Evolutionary conservation across 371 early-diverging fungal species (phyloP).

Genomic region (Mucor sp.): DNA sequence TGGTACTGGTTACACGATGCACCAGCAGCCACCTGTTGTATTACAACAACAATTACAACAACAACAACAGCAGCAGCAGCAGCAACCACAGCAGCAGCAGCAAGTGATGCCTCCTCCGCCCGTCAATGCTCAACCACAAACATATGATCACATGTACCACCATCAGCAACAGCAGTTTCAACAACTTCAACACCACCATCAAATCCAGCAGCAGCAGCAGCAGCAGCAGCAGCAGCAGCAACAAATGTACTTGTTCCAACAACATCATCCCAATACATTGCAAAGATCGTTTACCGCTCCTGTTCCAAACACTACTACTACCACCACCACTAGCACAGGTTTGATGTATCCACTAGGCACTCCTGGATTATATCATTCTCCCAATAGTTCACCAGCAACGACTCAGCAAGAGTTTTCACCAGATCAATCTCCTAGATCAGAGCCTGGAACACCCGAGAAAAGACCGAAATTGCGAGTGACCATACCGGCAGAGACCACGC

Average conservation of each 20-base stretch:
- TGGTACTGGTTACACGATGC: constrained; percentile 16
- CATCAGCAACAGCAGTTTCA: constrained; percentile 6
- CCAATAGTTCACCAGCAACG: constrained; percentile 9
- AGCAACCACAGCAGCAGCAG: constrained; percentile 5
- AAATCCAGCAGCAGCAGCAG: constrained; percentile 6
- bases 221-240: constrained; percentile 12
- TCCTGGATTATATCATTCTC: constrained; percentile 21
- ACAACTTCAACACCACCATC: constrained; percentile 5
- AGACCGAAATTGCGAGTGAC: constrained; percentile 51
- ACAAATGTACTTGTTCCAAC: constrained; percentile 4
- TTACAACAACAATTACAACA: constrained; percentile 9
- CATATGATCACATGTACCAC: not conserved
- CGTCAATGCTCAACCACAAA: not conserved
- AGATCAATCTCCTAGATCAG: constrained; percentile 26
- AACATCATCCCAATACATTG: constrained; percentile 1
- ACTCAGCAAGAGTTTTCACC: constrained; percentile 20
- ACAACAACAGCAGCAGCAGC: constrained; percentile 11
- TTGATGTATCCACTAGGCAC: constrained; percentile 2
- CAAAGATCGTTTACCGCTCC: not conserved
- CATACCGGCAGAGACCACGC: constrained; percentile 29
- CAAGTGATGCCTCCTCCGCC: not conserved
- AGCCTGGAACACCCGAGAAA: constrained; percentile 35
- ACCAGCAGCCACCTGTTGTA: constrained; percentile 14
- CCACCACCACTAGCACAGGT: not conserved
- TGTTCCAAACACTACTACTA: no score